These are phyloP conservation scores for Colletotrichum destructivum DNA, from an alignment of 2,329 filamentous ascomycete genomes.

Conservation along the genomic window DNA sequence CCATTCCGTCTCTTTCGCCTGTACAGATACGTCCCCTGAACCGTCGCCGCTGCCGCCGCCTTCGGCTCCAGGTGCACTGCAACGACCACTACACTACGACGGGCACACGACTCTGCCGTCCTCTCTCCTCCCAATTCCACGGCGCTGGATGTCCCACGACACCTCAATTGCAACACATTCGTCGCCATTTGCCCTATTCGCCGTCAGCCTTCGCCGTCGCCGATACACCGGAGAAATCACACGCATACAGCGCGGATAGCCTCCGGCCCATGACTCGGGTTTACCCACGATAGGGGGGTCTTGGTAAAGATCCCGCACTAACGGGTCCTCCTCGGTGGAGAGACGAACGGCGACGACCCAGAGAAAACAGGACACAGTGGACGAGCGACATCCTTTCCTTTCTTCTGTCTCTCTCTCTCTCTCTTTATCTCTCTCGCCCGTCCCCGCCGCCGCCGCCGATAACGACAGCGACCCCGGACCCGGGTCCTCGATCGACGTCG, in stretches of 20 bases:
- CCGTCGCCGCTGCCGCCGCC: neutral
- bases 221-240: neutral
- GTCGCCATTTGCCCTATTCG: neutral
- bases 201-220: neutral
- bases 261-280: constrained; percentile 29
- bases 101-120: constrained; percentile 22
- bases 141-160: constrained; percentile 23
- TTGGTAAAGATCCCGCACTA: constrained; percentile 22
- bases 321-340: constrained; percentile 38
- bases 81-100: neutral
- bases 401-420: too few species aligned
- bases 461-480: constrained; percentile 19
- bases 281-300: constrained; percentile 16
- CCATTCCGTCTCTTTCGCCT: constrained; percentile 39
- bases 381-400: constrained; percentile 15
- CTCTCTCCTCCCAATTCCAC: constrained; percentile 22
- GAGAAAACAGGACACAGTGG: constrained; percentile 22
- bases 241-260: neutral
- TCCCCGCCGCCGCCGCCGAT: constrained; percentile 29
- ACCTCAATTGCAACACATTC: constrained; percentile 20
- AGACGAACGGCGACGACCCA: constrained; percentile 30
- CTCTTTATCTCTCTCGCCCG: constrained; percentile 7
- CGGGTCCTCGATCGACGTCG: constrained; percentile 30
- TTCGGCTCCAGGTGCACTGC: constrained; percentile 1
- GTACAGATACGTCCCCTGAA: constrained; percentile 27